Evolutionary conservation across 768 basidiomycete genomes (phyloP), one percentile per base, ranked within the genome.

Genomic region (Butyriboletus loyo): DNA sequence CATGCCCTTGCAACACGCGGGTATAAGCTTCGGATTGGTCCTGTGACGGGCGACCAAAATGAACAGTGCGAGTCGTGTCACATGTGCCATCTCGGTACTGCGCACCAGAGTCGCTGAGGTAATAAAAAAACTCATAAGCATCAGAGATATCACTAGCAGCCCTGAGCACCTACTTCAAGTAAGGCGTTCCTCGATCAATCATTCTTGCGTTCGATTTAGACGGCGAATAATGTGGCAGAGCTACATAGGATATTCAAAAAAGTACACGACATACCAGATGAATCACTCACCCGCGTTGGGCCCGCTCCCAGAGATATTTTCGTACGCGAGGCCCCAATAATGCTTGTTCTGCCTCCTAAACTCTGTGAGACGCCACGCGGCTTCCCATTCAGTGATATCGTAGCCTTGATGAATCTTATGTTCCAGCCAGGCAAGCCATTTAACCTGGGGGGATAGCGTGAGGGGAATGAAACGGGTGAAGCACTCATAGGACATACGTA

Each of bases 1-100:
- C 91, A 73, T 99, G 97, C 8, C 95, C 96, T 72, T 99, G 97
- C 52, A 99, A 68, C 38, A 98, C 97, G 41, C 93, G 79, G 28
- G 97, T 99, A 71, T 85, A 99, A 1, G 96, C 93, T 58, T 94
- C 88, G 66, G 83, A 86, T 66, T 92, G 86, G 56, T 92, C 87
- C n/a, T 76, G 54, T n/a, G 86, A 84, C 7, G 90, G 89, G n/a
- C 85, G 80, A 37, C 93, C 92, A 64, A 95, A 91, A 72, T 92
- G 89, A 27, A 92, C 72, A 1, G 89, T 91, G 44, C 89, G 81
- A 14, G 87, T 88, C 24, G 86, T 89, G 64, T 91, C 86, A 69
- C 86, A 89, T 10, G 96, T 98, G 5, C 93, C 95, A 63, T 98
- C 95, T 56, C 79, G 75, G 68, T 88, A 92, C 66, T 93, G 87